Percentiles rank a stretch among this genome's conserved stretches.
phyloP scores from a whole-genome alignment of 2,329 filamentous ascomycete genomes.

The Aspergillus fumigatus region DNA sequence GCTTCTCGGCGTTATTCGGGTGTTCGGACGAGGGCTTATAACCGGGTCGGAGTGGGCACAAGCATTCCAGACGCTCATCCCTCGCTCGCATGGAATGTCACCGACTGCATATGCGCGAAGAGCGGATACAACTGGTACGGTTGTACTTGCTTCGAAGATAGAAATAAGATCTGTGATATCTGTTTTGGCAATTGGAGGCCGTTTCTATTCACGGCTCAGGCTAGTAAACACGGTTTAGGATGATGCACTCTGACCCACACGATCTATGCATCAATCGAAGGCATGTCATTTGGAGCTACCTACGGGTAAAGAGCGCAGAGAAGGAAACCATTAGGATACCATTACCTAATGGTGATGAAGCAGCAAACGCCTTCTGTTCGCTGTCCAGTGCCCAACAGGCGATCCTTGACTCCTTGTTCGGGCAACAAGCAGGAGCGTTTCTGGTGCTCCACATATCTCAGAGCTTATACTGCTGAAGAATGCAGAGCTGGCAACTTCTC shows the following conservation, averaged over 20 bases:
- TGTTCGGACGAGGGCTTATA: not conserved
- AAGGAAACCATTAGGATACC: not conserved
- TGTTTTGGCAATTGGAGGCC: not conserved
- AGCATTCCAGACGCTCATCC: not conserved
- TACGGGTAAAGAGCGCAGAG: not conserved
- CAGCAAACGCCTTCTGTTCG: not conserved
- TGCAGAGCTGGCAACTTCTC: not conserved
- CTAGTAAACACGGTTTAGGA: not conserved
- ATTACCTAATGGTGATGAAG: not conserved
- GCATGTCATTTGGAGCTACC: not conserved
- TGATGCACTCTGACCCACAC: too few relatives aligned
- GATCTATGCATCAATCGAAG: not conserved
- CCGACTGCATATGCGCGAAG: not conserved
- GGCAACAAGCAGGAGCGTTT: not conserved
- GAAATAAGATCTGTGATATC: not conserved
- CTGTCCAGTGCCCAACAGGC: not conserved
- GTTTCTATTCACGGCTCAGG: not conserved
- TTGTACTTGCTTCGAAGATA: not conserved
- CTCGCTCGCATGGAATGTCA: not conserved
- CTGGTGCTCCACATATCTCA: not conserved
- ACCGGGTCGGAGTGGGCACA: not conserved
- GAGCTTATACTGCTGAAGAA: not conserved
- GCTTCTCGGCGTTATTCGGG: not conserved
- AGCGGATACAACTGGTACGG: not conserved
- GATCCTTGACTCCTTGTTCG: not conserved